A percentile compares a stretch with the other conserved stretches of the same genome.
Conservation (phyloP, 2,329 filamentous ascomycete genomes). For the Colletotrichum sidae region DNA sequence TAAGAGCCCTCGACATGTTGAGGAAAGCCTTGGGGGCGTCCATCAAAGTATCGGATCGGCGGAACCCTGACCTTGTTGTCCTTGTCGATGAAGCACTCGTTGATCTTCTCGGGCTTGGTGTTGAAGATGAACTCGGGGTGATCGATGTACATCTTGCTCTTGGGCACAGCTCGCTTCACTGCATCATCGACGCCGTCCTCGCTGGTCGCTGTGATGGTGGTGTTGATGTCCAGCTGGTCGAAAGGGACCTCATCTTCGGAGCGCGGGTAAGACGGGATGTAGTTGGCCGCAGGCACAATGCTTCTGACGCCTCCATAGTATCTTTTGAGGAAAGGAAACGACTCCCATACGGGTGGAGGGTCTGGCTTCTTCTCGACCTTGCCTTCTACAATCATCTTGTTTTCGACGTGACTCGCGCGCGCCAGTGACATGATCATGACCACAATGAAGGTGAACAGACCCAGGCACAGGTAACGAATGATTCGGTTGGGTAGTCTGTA, state of each 20-base stretch:
- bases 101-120: conserved; percentile 61
- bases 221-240: conserved; percentile 52
- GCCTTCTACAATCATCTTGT: conserved; percentile 68
- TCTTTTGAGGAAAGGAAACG: conserved; percentile 84
- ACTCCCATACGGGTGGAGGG: conserved; percentile 82
- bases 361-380: conserved; percentile 69
- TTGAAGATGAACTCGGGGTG: conserved; percentile 52
- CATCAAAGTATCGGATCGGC: conserved; percentile 77
- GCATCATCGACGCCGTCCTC: conserved; percentile 44
- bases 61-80: conserved; percentile 75
- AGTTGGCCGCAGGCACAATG: conserved; percentile 73
- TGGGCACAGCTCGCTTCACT: conserved; percentile 49
- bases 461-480: conserved; percentile 81
- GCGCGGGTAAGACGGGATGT: conserved; percentile 84
- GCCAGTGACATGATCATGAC: conserved; percentile 83
- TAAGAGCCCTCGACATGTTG: conserved; percentile 90
- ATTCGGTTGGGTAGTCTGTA: conserved; percentile 79
- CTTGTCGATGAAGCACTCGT: conserved; percentile 83
- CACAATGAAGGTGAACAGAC: conserved; percentile 75
- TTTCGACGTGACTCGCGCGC: conserved; percentile 78
- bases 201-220: conserved; percentile 41
- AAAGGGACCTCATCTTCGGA: conserved; percentile 68
- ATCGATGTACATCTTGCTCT: conserved; percentile 65
- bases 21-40: conserved; percentile 86
- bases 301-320: conserved; percentile 91